phyloP scores from a whole-genome alignment of 2,329 filamentous ascomycete genomes.

The Botryotinia narcissicola region DNA sequence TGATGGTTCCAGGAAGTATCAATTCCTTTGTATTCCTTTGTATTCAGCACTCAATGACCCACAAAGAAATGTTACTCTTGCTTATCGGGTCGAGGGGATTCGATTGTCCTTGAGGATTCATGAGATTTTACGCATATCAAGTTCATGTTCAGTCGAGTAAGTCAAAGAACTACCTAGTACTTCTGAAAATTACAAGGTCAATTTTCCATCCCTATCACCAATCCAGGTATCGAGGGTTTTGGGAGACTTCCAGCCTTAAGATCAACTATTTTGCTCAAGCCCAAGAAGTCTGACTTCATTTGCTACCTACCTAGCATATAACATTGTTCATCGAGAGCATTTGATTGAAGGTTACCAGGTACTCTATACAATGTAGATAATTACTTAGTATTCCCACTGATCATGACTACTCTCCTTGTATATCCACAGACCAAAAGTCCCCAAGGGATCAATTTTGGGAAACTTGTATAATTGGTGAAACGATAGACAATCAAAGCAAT shows the following conservation, averaged over 20 bases:
- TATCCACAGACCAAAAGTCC: neutral
- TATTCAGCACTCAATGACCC: too few relatives aligned
- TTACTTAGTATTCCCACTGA: neutral
- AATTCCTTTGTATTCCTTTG: neutral
- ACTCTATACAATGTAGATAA: too few relatives aligned
- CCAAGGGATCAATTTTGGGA: neutral
- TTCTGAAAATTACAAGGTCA: neutral
- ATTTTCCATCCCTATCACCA: too few relatives aligned
- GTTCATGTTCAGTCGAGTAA: too few relatives aligned
- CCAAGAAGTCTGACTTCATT: neutral
- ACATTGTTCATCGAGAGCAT: neutral
- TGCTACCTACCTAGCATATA: neutral
- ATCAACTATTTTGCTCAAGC: neutral
- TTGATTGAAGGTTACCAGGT: neutral
- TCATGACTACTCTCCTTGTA: neutral
- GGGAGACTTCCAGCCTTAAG: neutral
- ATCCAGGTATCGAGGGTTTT: neutral
- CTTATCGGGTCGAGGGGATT: neutral
- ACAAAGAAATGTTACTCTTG: neutral
- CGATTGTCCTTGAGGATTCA: neutral
- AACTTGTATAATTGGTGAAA: neutral
- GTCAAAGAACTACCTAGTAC: too few relatives aligned
- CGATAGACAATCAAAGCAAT: neutral
- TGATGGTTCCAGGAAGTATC: neutral
- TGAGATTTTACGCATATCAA: neutral